Base-by-base conservation (phyloP, 83 land plant genomes). In the Thuja plicata region DNA sequence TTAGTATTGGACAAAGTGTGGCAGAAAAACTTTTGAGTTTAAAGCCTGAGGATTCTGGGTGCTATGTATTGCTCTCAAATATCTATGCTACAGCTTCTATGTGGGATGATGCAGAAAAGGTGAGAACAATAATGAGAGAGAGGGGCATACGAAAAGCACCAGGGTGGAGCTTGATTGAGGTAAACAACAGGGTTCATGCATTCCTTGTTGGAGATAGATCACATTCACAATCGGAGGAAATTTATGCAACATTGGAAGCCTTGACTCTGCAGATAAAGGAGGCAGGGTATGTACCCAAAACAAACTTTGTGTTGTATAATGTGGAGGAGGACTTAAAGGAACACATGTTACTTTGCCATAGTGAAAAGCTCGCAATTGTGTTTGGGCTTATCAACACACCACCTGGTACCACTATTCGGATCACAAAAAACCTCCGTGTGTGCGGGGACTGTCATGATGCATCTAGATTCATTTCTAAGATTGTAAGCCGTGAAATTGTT, bases 91-190 rank as follows among this genome's bases (percentile, higher is more conserved):
- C 46, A 88, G 89, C 73, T 40, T 32, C n/a, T 15, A 55, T 24
- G 66, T 88, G 89, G 89, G 89, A 88, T 83, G 41, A 34, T 66
- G 87, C 62, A 27, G 87, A 41, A 55, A 86, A 66, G 34, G 87
- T 83, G 16, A 88, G 89, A 76, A 11, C 35, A 30, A 2, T 55
- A 32, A 88, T 88, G 89, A 88, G 86, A 46, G 87, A 84, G 8
- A 83, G 43, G 50, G 48, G 76, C 11, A 86, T 88, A 34, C 13
- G 37, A 35, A 88, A 88, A 77, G 21, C 89, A 60, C 54, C 45
- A 32, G 89, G 89, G 32, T 88, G 87, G 21, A 88, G 89, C 30
- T 83, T 85, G 89, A 88, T 83, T 82, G 86, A 88, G 74, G 77
- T 88, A 73, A 43, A 84, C 5, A 27, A 24, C 41, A 46, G 66